Conservation (phyloP, 164 flowering plant species). For the Vitis rotundifolia region DNA sequence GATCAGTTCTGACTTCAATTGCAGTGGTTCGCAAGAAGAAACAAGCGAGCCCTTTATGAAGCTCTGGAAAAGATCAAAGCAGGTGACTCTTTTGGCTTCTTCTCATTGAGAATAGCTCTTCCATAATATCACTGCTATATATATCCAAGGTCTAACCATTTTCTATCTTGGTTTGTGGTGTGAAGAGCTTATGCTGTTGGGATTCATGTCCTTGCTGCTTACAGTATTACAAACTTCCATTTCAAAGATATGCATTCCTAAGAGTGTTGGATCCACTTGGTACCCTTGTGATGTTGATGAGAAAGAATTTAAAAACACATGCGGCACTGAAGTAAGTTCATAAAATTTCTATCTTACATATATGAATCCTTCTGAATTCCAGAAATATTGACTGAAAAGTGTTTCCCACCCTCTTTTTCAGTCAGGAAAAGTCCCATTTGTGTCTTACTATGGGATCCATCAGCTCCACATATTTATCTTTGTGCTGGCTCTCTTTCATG, state of each 20-base stretch:
- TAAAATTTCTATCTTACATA: too few relatives aligned
- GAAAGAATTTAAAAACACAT: not conserved
- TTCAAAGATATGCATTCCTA: slow-evolving; percentile 47
- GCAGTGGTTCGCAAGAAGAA: slow-evolving; percentile 46
- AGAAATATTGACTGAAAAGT: too few relatives aligned
- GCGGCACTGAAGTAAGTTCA: not conserved
- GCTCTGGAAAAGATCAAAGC: slow-evolving; percentile 66
- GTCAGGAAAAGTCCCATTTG: slow-evolving; percentile 61
- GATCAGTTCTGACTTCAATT: not conserved
- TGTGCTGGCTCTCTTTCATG: slow-evolving; percentile 63
- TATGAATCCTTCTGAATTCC: too few relatives aligned
- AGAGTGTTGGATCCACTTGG: slow-evolving; percentile 42
- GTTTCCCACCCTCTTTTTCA: not conserved
- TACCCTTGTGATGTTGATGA: slow-evolving; percentile 37
- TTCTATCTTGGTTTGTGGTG: not conserved
- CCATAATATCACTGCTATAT: too few relatives aligned
- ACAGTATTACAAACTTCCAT: slow-evolving; percentile 41
- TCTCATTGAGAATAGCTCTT: not conserved
- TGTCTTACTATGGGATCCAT: slow-evolving; percentile 62
- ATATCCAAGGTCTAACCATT: not conserved
- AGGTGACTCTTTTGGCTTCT: slow-evolving; percentile 25
- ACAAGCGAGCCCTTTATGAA: slow-evolving; percentile 48
- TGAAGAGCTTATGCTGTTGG: slow-evolving; percentile 71
- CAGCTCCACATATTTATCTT: slow-evolving; percentile 83
- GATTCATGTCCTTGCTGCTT: slow-evolving; percentile 66